Conservation (phyloP, 345 rosid genomes). For the Eucalyptus marginata region DNA sequence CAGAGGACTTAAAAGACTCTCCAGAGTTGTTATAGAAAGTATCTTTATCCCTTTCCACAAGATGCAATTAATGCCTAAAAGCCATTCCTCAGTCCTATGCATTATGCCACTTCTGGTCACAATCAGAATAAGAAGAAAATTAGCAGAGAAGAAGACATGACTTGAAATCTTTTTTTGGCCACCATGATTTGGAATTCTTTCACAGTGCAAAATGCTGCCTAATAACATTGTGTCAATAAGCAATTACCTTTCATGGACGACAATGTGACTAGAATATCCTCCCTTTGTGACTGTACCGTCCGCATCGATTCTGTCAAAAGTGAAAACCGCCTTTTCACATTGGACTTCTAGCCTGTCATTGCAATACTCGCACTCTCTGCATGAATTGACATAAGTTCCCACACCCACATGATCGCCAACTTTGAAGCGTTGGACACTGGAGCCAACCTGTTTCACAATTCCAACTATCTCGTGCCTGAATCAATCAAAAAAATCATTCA, state of each 20-base stretch:
- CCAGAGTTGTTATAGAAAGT: neutral
- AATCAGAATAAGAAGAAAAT: neutral
- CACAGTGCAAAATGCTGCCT: neutral
- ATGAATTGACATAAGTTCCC: constrained; percentile 74
- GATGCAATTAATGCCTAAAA: neutral
- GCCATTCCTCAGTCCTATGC: neutral
- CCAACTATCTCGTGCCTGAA: constrained; percentile 84
- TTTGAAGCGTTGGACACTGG: constrained; percentile 46
- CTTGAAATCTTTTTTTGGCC: neutral
- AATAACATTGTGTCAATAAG: neutral
- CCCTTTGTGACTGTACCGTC: constrained; percentile 83
- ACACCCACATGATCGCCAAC: constrained; percentile 84
- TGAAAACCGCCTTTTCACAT: constrained; percentile 46
- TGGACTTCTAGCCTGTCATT: constrained; percentile 32
- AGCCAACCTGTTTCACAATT: constrained; percentile 65
- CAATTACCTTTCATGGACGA: constrained; percentile 61
- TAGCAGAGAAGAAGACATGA: neutral
- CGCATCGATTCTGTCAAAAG: constrained; percentile 55
- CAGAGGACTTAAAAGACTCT: neutral
- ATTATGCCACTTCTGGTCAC: neutral
- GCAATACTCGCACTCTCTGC: constrained; percentile 72
- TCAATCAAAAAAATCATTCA: neutral
- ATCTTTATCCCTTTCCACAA: neutral
- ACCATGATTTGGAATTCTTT: neutral
- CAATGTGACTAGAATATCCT: constrained; percentile 69